Evolutionary conservation across 345 rosid species (phyloP).

Genomic region (Melaleuca alternifolia): DNA sequence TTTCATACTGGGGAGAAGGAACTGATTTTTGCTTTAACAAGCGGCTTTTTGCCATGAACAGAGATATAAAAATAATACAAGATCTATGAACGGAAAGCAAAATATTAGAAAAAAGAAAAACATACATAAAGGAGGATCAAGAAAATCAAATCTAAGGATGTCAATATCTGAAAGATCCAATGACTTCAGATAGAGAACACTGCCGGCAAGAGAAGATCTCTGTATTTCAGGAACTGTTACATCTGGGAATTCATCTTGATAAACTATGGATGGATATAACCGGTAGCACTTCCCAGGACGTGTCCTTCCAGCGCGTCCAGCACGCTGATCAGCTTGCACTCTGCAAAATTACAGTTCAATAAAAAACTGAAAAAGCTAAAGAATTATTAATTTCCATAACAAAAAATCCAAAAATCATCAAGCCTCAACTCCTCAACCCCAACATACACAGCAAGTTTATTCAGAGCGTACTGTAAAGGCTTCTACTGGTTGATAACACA

Average conservation of each 20-base stretch:
- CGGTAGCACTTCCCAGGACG: constrained; percentile 96
- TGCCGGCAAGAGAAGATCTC: constrained; percentile 91
- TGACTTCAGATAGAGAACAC: constrained; percentile 89
- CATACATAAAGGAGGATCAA: constrained; percentile 89
- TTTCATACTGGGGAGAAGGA: background rate
- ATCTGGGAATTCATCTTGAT: constrained; percentile 75
- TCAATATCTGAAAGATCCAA: constrained; percentile 89
- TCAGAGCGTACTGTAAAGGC: background rate
- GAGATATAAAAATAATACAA: background rate
- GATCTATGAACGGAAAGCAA: background rate
- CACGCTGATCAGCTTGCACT: constrained; percentile 98
- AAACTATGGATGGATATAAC: constrained; percentile 60
- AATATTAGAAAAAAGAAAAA: constrained; percentile 1
- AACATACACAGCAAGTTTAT: background rate
- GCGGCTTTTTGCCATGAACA: background rate
- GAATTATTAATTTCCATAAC: background rate
- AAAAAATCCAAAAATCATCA: background rate
- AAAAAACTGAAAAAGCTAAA: background rate
- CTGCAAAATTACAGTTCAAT: constrained; percentile 25
- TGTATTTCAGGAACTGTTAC: constrained; percentile 96
- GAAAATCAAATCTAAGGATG: constrained; percentile 90
- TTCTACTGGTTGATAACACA: background rate
- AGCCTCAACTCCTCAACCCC: background rate
- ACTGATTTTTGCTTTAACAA: background rate
- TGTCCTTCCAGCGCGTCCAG: constrained; percentile 98